Conservation (phyloP, 805 yeast species). For the Wickerhamiella nectarea region DNA sequence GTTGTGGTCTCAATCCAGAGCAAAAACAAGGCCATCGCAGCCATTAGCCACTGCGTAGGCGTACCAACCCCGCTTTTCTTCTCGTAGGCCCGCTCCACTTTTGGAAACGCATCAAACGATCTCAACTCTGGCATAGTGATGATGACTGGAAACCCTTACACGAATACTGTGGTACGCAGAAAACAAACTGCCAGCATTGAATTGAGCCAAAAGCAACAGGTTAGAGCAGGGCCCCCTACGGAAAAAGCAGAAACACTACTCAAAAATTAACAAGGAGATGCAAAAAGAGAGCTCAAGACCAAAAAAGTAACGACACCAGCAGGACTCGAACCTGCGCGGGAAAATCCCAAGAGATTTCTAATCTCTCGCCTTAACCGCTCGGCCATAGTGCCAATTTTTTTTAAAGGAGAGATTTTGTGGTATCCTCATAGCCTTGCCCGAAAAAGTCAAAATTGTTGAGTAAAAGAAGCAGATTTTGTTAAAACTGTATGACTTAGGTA, state of each 20-base stretch:
- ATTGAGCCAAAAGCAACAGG: too few relatives aligned
- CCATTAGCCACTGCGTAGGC: background rate
- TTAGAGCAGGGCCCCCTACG: too few relatives aligned
- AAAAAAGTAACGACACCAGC: conserved; percentile 14
- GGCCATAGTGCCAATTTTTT: conserved; percentile 24
- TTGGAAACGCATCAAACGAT: conserved; percentile 65
- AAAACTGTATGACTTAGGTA: too few relatives aligned
- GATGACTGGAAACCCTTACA: too few relatives aligned
- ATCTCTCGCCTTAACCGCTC: conserved; percentile 19
- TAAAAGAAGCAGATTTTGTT: too few relatives aligned
- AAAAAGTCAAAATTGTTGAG: too few relatives aligned
- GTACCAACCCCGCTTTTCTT: conserved; percentile 36
- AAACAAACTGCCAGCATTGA: too few relatives aligned
- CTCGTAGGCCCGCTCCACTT: conserved; percentile 54
- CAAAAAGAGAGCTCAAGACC: background rate
- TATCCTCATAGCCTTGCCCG: too few relatives aligned
- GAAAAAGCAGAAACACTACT: too few relatives aligned
- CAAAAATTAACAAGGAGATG: too few relatives aligned
- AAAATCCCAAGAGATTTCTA: conserved; percentile 17
- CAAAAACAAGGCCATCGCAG: conserved; percentile 37
- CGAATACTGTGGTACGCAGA: too few relatives aligned
- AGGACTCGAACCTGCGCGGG: conserved; percentile 19
- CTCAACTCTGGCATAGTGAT: conserved; percentile 27
- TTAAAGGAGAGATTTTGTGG: background rate
- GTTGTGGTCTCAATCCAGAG: conserved; percentile 79